Percentiles rank a stretch among this genome's conserved stretches.
phyloP scores from a whole-genome alignment of 768 basidiomycete species.

The Boletus barrowsii region DNA sequence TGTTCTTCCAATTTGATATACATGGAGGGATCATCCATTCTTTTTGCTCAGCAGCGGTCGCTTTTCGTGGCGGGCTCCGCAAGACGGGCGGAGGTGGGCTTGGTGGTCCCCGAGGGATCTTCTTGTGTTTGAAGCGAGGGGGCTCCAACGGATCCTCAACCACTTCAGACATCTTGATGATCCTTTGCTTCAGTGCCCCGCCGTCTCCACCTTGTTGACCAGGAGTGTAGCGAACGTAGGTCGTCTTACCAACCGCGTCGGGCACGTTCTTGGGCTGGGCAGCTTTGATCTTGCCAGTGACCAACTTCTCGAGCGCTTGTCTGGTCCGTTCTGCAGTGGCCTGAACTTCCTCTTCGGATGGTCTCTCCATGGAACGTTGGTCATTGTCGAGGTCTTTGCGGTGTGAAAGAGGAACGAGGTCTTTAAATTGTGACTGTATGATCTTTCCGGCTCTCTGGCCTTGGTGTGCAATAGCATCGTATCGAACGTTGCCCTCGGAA shows the following conservation, averaged over 20 bases:
- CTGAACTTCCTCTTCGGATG: constrained; percentile 90
- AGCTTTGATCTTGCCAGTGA: constrained; percentile 95
- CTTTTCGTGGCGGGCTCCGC: constrained; percentile 92
- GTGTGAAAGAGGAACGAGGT: constrained; percentile 88
- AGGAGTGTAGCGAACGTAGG: constrained; percentile 95
- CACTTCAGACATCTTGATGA: constrained; percentile 99
- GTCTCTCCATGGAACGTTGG: constrained; percentile 79
- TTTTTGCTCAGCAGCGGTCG: constrained; percentile 96
- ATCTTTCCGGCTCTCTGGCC: constrained; percentile 84
- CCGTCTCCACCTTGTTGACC: constrained; percentile 66
- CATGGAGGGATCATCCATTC: constrained; percentile 99
- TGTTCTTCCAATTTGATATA: constrained; percentile 99
- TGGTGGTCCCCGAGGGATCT: constrained; percentile 94
- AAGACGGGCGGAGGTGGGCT: constrained; percentile 96
- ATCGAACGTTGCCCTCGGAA: constrained; percentile 92
- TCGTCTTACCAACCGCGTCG: constrained; percentile 75
- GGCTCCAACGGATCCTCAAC: constrained; percentile 98
- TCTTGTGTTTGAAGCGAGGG: constrained; percentile 97
- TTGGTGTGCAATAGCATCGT: constrained; percentile 95
- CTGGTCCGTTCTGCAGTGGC: constrained; percentile 89
- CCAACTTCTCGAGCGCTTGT: constrained; percentile 88
- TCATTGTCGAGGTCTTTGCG: constrained; percentile 83
- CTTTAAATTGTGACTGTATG: constrained; percentile 96
- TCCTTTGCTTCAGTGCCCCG: constrained; percentile 78
- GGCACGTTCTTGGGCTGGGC: constrained; percentile 96